These are phyloP conservation scores for Rhodosporidiobolus odoratus DNA, from an alignment of 768 basidiomycete genomes.

Conservation along the genomic window DNA sequence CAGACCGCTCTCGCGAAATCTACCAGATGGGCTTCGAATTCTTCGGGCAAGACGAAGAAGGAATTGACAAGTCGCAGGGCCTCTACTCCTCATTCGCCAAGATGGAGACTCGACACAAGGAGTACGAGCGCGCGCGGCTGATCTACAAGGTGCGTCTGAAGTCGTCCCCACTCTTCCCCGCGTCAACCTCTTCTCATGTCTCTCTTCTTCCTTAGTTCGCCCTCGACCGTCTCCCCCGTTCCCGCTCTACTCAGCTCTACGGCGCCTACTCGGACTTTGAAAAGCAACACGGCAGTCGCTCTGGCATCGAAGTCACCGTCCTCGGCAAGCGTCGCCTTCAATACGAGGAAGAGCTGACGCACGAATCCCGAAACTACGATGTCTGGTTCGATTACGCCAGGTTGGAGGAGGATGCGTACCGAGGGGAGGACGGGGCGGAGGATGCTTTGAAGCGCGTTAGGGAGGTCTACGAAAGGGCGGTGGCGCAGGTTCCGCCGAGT, in stretches of 20 bases:
- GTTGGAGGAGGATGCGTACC: slow-evolving; percentile 80
- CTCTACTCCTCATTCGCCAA: slow-evolving; percentile 90
- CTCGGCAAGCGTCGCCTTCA: slow-evolving; percentile 96
- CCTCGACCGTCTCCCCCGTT: slow-evolving; percentile 81
- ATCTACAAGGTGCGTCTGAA: slow-evolving; percentile 80
- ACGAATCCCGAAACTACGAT: slow-evolving; percentile 92
- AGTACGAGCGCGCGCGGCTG: slow-evolving; percentile 90
- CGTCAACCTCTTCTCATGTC: background rate
- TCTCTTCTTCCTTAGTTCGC: slow-evolving; percentile 63
- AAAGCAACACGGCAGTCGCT: slow-evolving; percentile 89
- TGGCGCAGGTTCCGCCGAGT: slow-evolving; percentile 91
- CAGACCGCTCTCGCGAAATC: slow-evolving; percentile 72
- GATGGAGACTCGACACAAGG: slow-evolving; percentile 94
- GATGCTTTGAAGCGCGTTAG: slow-evolving; percentile 63
- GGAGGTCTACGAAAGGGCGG: slow-evolving; percentile 91
- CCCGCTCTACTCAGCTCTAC: slow-evolving; percentile 81
- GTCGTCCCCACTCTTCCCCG: background rate
- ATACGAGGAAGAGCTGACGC: slow-evolving; percentile 89
- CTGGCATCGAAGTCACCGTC: slow-evolving; percentile 84
- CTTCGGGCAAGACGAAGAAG: slow-evolving; percentile 54
- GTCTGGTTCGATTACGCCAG: slow-evolving; percentile 96
- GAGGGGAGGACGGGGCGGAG: slow-evolving; percentile 67
- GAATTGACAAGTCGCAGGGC: slow-evolving; percentile 78
- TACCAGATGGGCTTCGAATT: slow-evolving; percentile 87
- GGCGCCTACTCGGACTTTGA: slow-evolving; percentile 94